These are phyloP conservation scores for Tulasnella sp. DNA, from an alignment of 768 basidiomycete genomes.

Conservation along the genomic window DNA sequence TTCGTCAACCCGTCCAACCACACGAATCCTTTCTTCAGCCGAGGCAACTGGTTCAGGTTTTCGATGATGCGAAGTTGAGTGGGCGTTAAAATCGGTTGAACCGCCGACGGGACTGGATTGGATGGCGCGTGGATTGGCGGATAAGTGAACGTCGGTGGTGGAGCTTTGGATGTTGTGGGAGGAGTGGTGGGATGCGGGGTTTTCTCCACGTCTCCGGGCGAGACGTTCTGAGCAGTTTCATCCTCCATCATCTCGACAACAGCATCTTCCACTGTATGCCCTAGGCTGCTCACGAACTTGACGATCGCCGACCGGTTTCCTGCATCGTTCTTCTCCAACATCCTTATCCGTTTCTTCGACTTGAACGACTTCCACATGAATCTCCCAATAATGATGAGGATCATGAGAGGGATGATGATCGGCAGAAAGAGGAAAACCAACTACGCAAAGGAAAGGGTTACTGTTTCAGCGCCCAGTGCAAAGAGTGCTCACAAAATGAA, in stretches of 20 bases:
- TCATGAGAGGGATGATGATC: conserved; percentile 46
- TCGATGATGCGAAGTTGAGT: conserved; percentile 45
- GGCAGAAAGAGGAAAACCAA: conserved; percentile 47
- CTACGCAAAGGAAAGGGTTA: conserved; percentile 25
- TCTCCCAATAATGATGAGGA: conserved; percentile 32
- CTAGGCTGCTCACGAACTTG: conserved; percentile 15
- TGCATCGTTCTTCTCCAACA: conserved; percentile 42
- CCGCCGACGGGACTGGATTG: neutral
- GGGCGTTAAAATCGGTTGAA: conserved; percentile 34
- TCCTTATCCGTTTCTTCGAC: conserved; percentile 53
- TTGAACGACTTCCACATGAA: conserved; percentile 12
- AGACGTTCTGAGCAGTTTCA: neutral
- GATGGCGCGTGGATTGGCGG: neutral
- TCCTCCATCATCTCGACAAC: conserved; percentile 49
- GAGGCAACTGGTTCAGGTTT: conserved; percentile 55
- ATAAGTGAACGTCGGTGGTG: neutral
- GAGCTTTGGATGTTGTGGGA: neutral
- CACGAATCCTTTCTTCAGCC: conserved; percentile 57
- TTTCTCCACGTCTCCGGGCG: neutral
- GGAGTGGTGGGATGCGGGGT: neutral
- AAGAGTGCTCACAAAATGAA: neutral
- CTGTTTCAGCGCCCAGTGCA: neutral
- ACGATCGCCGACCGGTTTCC: neutral
- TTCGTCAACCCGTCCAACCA: conserved; percentile 51
- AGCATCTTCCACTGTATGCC: conserved; percentile 37